Conservation (phyloP, 805 yeast species). For the Ogataea dorogensis region DNA sequence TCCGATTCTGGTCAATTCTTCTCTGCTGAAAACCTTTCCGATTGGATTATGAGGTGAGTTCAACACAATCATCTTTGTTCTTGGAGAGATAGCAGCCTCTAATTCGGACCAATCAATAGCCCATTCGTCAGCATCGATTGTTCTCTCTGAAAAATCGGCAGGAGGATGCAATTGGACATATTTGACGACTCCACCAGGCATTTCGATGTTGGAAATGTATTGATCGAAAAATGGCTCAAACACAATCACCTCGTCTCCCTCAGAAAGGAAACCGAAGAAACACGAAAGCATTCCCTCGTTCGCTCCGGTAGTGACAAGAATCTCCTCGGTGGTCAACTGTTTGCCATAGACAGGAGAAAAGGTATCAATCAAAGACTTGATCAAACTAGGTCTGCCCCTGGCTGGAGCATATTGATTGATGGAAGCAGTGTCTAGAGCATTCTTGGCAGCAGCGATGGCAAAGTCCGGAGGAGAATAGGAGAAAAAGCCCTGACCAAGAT, state of each 20-base stretch:
- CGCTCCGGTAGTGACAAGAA: slow-evolving; percentile 92
- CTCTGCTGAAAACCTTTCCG: slow-evolving; percentile 81
- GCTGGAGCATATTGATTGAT: slow-evolving; percentile 93
- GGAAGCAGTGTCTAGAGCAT: slow-evolving; percentile 68
- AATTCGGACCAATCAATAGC: slow-evolving; percentile 74
- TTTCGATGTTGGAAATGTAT: slow-evolving; percentile 88
- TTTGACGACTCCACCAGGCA: slow-evolving; percentile 89
- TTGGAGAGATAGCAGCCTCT: slow-evolving; percentile 63
- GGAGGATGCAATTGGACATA: slow-evolving; percentile 90
- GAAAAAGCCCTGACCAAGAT: slow-evolving; percentile 96
- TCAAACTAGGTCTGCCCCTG: slow-evolving; percentile 75
- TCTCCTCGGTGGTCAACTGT: slow-evolving; percentile 53
- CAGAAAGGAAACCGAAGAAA: slow-evolving; percentile 77
- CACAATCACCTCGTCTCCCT: slow-evolving; percentile 94
- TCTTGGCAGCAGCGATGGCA: slow-evolving; percentile 77
- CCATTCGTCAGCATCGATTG: slow-evolving; percentile 86
- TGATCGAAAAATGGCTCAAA: slow-evolving; percentile 98
- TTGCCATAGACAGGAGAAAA: slow-evolving; percentile 69
- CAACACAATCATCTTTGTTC: slow-evolving; percentile 81
- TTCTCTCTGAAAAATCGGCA: slow-evolving; percentile 55
- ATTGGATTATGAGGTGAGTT: slow-evolving; percentile 97
- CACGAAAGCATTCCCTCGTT: slow-evolving; percentile 90
- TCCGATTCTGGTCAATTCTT: slow-evolving; percentile 76
- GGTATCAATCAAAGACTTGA: slow-evolving; percentile 65
- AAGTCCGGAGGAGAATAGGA: slow-evolving; percentile 95